These are phyloP conservation scores for Aphanoascus verrucosus DNA, from an alignment of 2,329 filamentous ascomycete genomes.

Conservation along the genomic window DNA sequence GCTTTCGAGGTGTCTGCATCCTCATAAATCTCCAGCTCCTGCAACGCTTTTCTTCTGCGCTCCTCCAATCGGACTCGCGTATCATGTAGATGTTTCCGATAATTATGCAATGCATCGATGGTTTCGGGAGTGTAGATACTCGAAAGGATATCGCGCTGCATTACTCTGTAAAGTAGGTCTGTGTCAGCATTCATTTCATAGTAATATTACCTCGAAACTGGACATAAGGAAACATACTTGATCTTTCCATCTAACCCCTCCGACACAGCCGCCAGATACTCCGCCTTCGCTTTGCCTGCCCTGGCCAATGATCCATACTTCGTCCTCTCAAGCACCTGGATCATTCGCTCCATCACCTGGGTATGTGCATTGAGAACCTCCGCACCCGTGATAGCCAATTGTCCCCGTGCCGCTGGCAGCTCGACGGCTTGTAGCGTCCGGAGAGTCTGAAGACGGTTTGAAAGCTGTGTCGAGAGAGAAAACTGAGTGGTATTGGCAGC, in stretches of 20 bases:
- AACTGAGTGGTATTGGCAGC: neutral
- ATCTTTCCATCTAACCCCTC: constrained; percentile 30
- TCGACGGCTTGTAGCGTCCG: constrained; percentile 26
- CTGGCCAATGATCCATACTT: constrained; percentile 31
- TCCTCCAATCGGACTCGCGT: constrained; percentile 24
- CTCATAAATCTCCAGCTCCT: constrained; percentile 29
- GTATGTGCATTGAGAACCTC: constrained; percentile 26
- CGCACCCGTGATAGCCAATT: constrained; percentile 29
- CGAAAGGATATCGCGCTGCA: constrained; percentile 29
- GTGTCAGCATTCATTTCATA: neutral
- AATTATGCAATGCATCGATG: constrained; percentile 25
- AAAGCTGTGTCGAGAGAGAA: constrained; percentile 22
- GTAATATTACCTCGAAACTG: neutral
- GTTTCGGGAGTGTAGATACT: constrained; percentile 32
- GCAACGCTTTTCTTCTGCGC: constrained; percentile 21
- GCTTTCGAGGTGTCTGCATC: constrained; percentile 17
- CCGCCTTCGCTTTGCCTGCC: constrained; percentile 30
- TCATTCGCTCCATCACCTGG: constrained; percentile 27
- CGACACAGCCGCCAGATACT: constrained; percentile 32
- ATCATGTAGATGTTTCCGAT: constrained; percentile 26
- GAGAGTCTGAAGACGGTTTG: constrained; percentile 22
- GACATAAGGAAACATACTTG: constrained; percentile 22
- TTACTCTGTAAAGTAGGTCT: constrained; percentile 22
- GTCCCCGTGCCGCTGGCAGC: constrained; percentile 25
- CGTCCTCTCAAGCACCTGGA: constrained; percentile 32